phyloP scores from a whole-genome alignment of 306 rosid genomes.

The Bauhinia variegata region DNA sequence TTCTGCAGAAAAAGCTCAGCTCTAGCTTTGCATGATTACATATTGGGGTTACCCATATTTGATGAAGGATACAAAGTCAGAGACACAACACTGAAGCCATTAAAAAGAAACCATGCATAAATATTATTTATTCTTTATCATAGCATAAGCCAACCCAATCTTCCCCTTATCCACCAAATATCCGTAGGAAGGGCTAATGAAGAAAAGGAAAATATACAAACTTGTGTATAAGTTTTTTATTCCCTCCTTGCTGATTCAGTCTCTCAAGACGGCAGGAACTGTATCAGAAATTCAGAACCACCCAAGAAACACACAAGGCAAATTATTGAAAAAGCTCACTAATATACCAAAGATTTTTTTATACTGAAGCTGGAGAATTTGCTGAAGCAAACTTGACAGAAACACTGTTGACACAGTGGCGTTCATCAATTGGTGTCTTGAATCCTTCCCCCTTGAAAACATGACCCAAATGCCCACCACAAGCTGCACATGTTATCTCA shows the following conservation, averaged over 20 bases:
- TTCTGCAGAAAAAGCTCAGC: too few species aligned
- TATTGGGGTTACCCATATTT: too few species aligned
- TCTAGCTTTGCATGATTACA: too few species aligned
- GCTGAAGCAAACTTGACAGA: constrained; percentile 63
- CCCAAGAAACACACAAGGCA: constrained; percentile 7
- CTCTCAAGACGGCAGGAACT: not conserved
- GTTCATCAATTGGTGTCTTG: constrained; percentile 79
- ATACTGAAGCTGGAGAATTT: constrained; percentile 42
- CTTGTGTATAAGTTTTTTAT: not conserved
- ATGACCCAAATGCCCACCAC: constrained; percentile 85
- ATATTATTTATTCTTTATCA: not conserved
- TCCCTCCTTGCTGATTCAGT: not conserved
- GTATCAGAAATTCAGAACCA: not conserved
- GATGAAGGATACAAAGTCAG: too few species aligned
- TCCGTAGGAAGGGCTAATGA: not conserved
- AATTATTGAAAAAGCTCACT: too few species aligned
- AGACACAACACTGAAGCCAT: too few species aligned
- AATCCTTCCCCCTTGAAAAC: constrained; percentile 85
- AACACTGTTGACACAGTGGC: constrained; percentile 88
- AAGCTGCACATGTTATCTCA: constrained; percentile 89
- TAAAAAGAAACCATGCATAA: not conserved
- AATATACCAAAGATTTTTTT: constrained; percentile 22
- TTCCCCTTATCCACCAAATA: not conserved
- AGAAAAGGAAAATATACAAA: not conserved
- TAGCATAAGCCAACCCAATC: not conserved